Base-by-base conservation (phyloP, 2,329 filamentous ascomycete genomes). In the Exophiala sp. region DNA sequence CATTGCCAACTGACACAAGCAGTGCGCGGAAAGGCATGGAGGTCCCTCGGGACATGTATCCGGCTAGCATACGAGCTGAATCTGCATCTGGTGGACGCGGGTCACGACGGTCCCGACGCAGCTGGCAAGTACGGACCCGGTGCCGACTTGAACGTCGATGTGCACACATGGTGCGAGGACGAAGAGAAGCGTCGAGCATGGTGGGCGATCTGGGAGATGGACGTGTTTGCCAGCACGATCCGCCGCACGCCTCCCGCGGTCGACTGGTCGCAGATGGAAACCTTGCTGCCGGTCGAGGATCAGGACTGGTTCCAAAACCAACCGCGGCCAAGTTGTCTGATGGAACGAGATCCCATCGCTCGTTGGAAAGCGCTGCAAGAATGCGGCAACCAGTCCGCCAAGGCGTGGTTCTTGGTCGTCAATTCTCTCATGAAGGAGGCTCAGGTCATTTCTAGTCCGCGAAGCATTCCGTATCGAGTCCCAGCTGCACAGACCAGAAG, bases 121-220 rank as follows among this genome's bases (percentile, higher is more conserved):
- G n/a, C n/a, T n/a, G n/a, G n/a, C n/a, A n/a, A n/a, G n/a, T n/a
- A n/a, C n/a, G n/a, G n/a, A n/a, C n/a, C n/a, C n/a, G n/a, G n/a
- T n/a, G n/a, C n/a, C n/a, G n/a, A n/a, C 37, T 27, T 41, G 6
- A 32, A 11, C 14, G 37, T 44, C 7, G 45, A 58, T n/a, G 16
- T 35, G 8, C 50, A 57, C n/a, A 51, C 50, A 18, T 65, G 63
- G 61, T 52, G 54, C 11, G 43, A 60, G 2, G 50, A 62, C 3
- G 68, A 71, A 55, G 68, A 70, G 51, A 62, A 65, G 32, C 62
- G 68, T 1, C 62, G 69, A 2, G 63, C 64, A 1, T 71, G 65
- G 63, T 71, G 68, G 69, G 64, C 67, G 0, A 63, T 70, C n/a
- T 71, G 66, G 67, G 69, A 71, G 46, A 69, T 71, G 63, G 69